Percentiles rank a stretch among this genome's conserved stretches.
phyloP scores from a whole-genome alignment of 169 alveolate genomes.

The Cryptosporidium ubiquitum region DNA sequence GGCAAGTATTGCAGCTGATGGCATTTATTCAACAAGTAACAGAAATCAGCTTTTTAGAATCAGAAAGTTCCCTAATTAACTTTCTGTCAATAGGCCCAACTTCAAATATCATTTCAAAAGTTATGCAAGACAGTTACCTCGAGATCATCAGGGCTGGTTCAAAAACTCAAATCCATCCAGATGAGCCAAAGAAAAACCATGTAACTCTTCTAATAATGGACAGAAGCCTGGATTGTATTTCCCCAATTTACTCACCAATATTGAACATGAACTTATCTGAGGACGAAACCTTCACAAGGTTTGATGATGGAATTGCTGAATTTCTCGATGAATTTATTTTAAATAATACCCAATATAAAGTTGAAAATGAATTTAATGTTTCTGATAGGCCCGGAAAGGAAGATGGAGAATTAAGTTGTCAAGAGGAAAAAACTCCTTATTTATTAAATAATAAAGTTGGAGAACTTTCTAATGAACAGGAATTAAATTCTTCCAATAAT shows the following conservation, averaged over 20 bases:
- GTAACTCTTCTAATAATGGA: slow-evolving; percentile 32
- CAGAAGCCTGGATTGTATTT: slow-evolving; percentile 32
- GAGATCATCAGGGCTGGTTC: not conserved
- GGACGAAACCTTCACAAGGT: not conserved
- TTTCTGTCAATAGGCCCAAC: slow-evolving; percentile 29
- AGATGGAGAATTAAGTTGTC: not conserved
- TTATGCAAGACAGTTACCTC: not conserved
- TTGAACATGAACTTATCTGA: not conserved
- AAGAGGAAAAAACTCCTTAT: not conserved
- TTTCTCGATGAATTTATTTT: slow-evolving; percentile 27
- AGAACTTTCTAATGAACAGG: too few species aligned
- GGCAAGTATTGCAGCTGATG: slow-evolving; percentile 14
- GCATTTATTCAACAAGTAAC: slow-evolving; percentile 18
- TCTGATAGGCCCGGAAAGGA: not conserved
- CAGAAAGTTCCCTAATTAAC: not conserved
- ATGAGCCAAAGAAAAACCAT: not conserved
- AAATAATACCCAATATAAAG: not conserved
- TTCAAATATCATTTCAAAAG: not conserved
- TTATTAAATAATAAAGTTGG: not conserved
- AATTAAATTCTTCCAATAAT: too few species aligned
- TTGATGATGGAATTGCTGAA: slow-evolving; percentile 27
- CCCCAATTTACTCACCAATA: slow-evolving; percentile 52
- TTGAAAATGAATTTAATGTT: not conserved
- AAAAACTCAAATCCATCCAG: not conserved
- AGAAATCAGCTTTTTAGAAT: not conserved